Percentiles rank a stretch among this genome's conserved stretches.
Evolutionary conservation across 1,284 basidiomycete genomes (phyloP).

Genomic region (Moesziomyces globuligerus): DNA sequence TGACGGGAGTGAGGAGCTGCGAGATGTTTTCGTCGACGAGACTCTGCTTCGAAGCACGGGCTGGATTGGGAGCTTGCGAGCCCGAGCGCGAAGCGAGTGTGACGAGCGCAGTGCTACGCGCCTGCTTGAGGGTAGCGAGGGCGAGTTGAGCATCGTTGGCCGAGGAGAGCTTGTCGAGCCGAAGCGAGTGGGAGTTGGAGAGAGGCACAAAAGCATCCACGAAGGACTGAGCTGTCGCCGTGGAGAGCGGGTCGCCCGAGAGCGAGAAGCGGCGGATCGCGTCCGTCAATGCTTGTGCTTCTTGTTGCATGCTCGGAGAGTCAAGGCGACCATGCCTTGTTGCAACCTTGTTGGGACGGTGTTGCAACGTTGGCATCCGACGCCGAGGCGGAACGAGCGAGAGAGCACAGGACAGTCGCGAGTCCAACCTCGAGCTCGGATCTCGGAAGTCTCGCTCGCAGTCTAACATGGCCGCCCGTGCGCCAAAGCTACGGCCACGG

Average conservation of each 20-base stretch:
- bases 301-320: background rate
- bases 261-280: constrained; percentile 27
- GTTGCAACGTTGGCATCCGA: too few species aligned
- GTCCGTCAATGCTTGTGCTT: constrained; percentile 22
- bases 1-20: constrained; percentile 32
- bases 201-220: constrained; percentile 37
- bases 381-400: too few species aligned
- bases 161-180: background rate
- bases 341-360: too few species aligned
- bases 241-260: constrained; percentile 40
- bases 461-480: too few species aligned
- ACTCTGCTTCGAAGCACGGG: background rate
- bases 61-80: background rate
- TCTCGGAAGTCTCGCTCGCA: too few species aligned
- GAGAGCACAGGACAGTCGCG: too few species aligned
- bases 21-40: constrained; percentile 27
- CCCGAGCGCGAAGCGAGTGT: constrained; percentile 27
- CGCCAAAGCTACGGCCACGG: too few species aligned
- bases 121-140: constrained; percentile 12
- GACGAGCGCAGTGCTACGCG: constrained; percentile 28
- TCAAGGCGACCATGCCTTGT: too few species aligned
- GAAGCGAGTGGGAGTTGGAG: constrained; percentile 5
- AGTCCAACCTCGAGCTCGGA: too few species aligned
- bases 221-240: constrained; percentile 32
- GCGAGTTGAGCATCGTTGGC: background rate